Evolutionary conservation across 768 basidiomycete genomes (phyloP).

Genomic region (Phanerochaete carnosa): DNA sequence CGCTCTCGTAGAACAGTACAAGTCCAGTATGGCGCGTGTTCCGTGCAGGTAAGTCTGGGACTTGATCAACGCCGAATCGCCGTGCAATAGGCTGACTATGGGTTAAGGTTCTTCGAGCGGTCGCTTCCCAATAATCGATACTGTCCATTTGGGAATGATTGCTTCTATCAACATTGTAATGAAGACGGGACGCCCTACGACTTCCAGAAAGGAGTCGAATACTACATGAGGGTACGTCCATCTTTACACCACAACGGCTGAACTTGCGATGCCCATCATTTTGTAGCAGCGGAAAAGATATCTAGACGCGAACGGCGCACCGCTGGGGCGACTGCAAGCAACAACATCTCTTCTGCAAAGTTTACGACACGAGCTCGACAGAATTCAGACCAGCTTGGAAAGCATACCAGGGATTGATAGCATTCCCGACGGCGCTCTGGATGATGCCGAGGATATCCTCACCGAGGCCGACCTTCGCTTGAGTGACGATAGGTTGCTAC

Average conservation of each 20-base stretch:
- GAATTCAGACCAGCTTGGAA: not conserved
- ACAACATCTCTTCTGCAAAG: not conserved
- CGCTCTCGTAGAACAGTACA: slow-evolving; percentile 53
- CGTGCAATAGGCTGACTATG: not conserved
- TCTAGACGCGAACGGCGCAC: not conserved
- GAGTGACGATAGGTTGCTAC: not conserved
- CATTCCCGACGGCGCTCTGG: not conserved
- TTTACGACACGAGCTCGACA: not conserved
- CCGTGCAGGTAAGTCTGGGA: slow-evolving; percentile 54
- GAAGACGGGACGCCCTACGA: slow-evolving; percentile 60
- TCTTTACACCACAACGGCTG: not conserved
- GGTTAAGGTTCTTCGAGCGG: slow-evolving; percentile 55
- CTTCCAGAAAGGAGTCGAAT: slow-evolving; percentile 45
- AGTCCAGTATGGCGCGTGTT: slow-evolving; percentile 67
- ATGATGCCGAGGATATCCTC: not conserved
- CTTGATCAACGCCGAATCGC: not conserved
- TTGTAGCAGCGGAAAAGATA: not conserved
- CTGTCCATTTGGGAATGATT: slow-evolving; percentile 80
- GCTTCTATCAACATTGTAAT: slow-evolving; percentile 74
- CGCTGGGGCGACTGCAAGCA: not conserved
- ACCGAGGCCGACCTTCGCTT: not conserved
- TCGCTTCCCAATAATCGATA: slow-evolving; percentile 47
- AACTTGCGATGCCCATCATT: not conserved
- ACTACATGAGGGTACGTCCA: slow-evolving; percentile 14
- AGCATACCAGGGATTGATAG: not conserved